Evolutionary conservation across 2,329 filamentous ascomycete genomes (phyloP).

Genomic region (Tolypocladium cylindrosporum): DNA sequence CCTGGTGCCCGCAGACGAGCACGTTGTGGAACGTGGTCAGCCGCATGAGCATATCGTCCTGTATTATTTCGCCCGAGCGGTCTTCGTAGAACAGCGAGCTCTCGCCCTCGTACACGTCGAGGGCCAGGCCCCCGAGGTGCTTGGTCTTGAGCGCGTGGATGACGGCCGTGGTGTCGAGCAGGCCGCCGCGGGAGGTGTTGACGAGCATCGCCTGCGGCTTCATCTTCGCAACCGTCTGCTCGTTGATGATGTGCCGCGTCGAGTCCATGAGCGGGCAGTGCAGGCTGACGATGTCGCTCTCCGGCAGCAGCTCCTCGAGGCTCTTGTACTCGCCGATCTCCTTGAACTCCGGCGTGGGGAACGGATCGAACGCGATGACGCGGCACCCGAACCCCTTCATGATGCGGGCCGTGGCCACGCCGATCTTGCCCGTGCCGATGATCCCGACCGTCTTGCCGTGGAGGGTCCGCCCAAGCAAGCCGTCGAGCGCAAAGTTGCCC

Average conservation of each 20-base stretch:
- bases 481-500: conserved; percentile 57
- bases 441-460: conserved; percentile 57
- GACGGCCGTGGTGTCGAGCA: conserved; percentile 51
- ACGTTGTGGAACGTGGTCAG: conserved; percentile 61
- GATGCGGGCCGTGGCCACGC: conserved; percentile 50
- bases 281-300: conserved; percentile 52
- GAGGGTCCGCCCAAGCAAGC: conserved; percentile 51
- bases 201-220: conserved; percentile 52
- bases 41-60: conserved; percentile 56
- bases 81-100: conserved; percentile 55
- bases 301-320: conserved; percentile 43
- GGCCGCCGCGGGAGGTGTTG: conserved; percentile 58
- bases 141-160: conserved; percentile 50
- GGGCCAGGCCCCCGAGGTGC: conserved; percentile 50
- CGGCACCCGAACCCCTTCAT: conserved; percentile 55
- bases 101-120: conserved; percentile 62
- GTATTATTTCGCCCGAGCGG: conserved; percentile 52
- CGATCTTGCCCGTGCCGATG: conserved; percentile 56
- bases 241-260: conserved; percentile 53
- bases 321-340: conserved; percentile 40
- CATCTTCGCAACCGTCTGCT: conserved; percentile 40
- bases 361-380: conserved; percentile 52
- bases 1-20: conserved; percentile 57
- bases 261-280: conserved; percentile 54
- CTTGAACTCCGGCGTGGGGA: conserved; percentile 35